Evolutionary conservation across 176 grass and related monocot species (phyloP).

Genomic region (Raddia guianensis): DNA sequence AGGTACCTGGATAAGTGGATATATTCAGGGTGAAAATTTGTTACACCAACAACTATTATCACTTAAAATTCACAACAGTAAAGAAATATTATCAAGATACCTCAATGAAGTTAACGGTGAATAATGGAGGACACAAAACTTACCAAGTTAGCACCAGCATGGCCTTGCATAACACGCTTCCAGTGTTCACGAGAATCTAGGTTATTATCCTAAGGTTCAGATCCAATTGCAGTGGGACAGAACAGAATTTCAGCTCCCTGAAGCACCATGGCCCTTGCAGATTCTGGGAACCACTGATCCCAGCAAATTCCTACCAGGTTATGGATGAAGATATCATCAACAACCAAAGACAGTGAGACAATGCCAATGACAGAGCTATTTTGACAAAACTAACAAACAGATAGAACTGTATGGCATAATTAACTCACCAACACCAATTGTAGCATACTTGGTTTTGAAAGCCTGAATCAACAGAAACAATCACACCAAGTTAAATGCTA

Average conservation of each 20-base stretch:
- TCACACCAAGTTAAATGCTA: neutral
- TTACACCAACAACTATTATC: neutral
- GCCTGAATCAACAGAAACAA: conserved; percentile 49
- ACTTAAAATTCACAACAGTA: neutral
- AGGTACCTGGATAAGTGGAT: conserved; percentile 74
- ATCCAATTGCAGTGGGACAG: conserved; percentile 91
- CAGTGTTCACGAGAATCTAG: conserved; percentile 83
- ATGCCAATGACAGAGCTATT: neutral
- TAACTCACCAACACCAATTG: conserved; percentile 89
- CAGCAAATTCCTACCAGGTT: conserved; percentile 72
- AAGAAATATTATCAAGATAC: neutral
- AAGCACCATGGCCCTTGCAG: conserved; percentile 85
- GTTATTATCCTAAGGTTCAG: conserved; percentile 81
- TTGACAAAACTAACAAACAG: neutral
- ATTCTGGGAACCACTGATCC: conserved; percentile 98
- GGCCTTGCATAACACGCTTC: conserved; percentile 99
- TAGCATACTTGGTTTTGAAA: conserved; percentile 88
- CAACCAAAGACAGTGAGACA: neutral
- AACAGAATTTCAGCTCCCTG: conserved; percentile 83
- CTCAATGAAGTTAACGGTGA: neutral
- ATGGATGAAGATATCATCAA: neutral
- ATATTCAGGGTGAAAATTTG: conserved; percentile 7
- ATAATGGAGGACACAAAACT: neutral
- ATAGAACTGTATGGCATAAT: neutral
- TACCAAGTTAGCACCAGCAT: conserved; percentile 97